Base-by-base conservation (phyloP, 2,329 filamentous ascomycete species). In the Exophiala alcalophila region DNA sequence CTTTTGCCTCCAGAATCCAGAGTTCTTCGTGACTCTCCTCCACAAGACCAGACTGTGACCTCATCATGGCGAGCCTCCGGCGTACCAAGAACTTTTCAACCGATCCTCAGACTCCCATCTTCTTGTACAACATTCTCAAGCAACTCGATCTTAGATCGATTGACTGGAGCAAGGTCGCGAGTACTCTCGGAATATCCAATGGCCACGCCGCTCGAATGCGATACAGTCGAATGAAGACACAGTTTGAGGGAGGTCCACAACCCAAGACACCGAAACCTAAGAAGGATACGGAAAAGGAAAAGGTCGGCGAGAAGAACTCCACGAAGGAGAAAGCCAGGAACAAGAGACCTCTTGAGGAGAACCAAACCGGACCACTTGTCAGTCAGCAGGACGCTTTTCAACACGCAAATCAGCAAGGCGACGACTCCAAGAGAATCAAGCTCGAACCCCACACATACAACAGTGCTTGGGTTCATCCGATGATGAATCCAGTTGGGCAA, bases 161-260 rank as follows among this genome's bases (percentile, higher is more conserved):
- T 49, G 70, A 78, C 51, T 78, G 75, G 75, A 68, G 67, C 33
- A 56, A 64, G 26, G 71, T 78, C 11, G 74, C 74, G 10, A 59
- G 59, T 2, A 61, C 73, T 32, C 60, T 73, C 9, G 69, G 69
- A 30, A 74, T 78, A 40, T 72, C 71, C 24, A 78, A 77, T 39
- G 75, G 73, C 25, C 75, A 78, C 53, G 74, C 74, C 3, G 74
- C 74, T 10, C 70, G 74, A 26, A 78, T 78, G 74, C 69, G 75
- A 19, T 78, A 70, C 57, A 73, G 70, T 15, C 70, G 74, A 24
- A 76, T 77, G 59, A 70, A 66, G 44, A 65, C 69, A 40, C 71
- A 76, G 32, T 73, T 75, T 64, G 74, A 78, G 46, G 69, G 69
- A 10, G 61, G 57, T 3, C 57, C 57, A 3, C 30, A 50, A 19